These are phyloP conservation scores for Trametes meyenii DNA, from an alignment of 768 basidiomycete species.

Conservation along the genomic window DNA sequence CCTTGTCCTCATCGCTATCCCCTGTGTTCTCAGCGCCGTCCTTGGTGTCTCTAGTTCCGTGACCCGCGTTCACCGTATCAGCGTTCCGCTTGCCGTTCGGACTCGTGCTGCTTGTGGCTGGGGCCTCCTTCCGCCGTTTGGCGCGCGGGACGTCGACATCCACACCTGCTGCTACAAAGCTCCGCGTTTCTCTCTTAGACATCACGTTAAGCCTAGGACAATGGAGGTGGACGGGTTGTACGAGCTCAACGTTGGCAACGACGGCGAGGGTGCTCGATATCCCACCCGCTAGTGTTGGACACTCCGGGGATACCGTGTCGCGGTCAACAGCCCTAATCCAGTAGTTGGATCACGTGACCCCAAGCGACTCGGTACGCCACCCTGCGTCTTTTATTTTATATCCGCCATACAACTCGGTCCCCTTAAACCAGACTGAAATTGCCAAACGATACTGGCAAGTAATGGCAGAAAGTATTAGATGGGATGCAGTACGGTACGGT, in stretches of 20 bases:
- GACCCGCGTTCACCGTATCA: slow-evolving; percentile 50
- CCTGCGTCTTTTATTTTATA: no score
- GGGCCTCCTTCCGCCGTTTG: slow-evolving; percentile 53
- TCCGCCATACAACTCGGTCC: neutral
- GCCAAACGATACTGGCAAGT: no score
- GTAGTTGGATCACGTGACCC: slow-evolving; percentile 19
- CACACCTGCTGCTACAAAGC: slow-evolving; percentile 38
- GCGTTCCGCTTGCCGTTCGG: slow-evolving; percentile 28
- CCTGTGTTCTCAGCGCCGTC: slow-evolving; percentile 34
- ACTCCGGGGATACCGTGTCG: neutral
- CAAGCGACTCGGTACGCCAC: slow-evolving; percentile 18
- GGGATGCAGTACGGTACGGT: no score
- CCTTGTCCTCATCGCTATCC: slow-evolving; percentile 33
- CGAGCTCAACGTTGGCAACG: slow-evolving; percentile 13
- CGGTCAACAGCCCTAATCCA: slow-evolving; percentile 18
- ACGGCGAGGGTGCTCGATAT: slow-evolving; percentile 16
- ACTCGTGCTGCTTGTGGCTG: slow-evolving; percentile 26
- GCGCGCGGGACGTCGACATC: slow-evolving; percentile 50
- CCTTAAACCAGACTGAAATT: no score
- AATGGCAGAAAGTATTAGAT: no score
- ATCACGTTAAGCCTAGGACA: slow-evolving; percentile 27
- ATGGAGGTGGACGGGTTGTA: slow-evolving; percentile 1
- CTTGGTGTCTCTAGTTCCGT: slow-evolving; percentile 39
- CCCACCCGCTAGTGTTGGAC: slow-evolving; percentile 10
- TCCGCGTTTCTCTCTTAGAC: slow-evolving; percentile 56